phyloP scores from a whole-genome alignment of 768 basidiomycete genomes.

The Amanita subjunquillea region DNA sequence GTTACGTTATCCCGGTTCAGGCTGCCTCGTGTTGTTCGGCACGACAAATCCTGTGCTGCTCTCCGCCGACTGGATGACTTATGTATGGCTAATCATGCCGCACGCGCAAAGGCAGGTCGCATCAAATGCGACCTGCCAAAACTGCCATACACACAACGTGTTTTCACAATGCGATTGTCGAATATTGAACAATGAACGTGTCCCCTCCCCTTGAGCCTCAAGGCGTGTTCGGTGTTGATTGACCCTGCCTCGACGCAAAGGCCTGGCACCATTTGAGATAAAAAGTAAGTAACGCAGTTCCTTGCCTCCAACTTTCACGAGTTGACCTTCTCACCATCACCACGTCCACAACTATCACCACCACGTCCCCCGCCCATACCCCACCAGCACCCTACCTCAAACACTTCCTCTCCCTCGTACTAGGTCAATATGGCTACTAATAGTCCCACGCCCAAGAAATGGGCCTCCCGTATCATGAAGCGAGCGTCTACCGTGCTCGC shows the following conservation, averaged over 20 bases:
- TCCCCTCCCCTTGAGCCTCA: background rate
- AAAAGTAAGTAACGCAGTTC: constrained; percentile 11
- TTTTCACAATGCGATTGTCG: background rate
- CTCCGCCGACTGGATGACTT: background rate
- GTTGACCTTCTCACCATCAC: background rate
- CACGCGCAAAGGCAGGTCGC: background rate
- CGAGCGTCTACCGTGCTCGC: constrained; percentile 49
- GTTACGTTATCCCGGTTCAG: background rate
- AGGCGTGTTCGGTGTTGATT: background rate
- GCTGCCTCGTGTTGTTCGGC: background rate
- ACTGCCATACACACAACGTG: background rate
- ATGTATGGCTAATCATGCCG: background rate
- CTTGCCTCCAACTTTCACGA: background rate
- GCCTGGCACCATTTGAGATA: constrained; percentile 31
- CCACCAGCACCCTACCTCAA: background rate
- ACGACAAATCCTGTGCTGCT: background rate
- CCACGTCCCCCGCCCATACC: no score
- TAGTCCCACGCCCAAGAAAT: constrained; percentile 33
- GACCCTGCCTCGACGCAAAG: constrained; percentile 32
- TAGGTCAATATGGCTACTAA: constrained; percentile 4
- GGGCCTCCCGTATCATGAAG: constrained; percentile 44
- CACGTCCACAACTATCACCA: background rate
- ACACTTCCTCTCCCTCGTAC: background rate
- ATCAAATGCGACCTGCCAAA: background rate
- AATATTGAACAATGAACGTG: background rate